phyloP scores from a whole-genome alignment of 441 rosid species.

The Adansonia rubrostipa region DNA sequence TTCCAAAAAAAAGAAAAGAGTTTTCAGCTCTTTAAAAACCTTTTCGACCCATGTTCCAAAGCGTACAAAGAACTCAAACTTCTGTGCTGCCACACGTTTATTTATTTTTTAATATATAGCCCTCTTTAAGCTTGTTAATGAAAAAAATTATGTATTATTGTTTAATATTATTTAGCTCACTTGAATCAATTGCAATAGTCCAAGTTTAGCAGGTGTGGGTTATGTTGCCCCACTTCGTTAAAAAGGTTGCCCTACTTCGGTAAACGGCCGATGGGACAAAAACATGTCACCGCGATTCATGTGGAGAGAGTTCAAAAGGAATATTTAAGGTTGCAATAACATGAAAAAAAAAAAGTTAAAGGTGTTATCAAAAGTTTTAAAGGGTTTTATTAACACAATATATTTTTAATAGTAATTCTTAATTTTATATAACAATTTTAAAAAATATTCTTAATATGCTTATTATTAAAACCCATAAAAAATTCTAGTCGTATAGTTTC shows the following conservation, averaged over 20 bases:
- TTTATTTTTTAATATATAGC: neutral
- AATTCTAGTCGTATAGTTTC: neutral
- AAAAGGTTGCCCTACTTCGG: neutral
- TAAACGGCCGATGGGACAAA: neutral
- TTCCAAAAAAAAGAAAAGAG: no score
- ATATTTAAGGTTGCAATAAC: neutral
- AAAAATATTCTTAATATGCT: neutral
- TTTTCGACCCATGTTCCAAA: slow-evolving; percentile 9
- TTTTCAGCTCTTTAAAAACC: neutral
- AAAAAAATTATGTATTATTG: neutral
- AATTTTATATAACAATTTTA: no score
- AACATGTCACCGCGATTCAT: neutral
- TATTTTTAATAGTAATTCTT: no score
- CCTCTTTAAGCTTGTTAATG: neutral
- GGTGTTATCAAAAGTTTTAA: neutral
- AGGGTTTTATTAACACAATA: no score
- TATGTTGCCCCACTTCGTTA: slow-evolving; percentile 4
- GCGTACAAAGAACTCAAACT: slow-evolving; percentile 9
- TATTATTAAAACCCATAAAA: neutral
- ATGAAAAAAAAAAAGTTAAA: neutral
- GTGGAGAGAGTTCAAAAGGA: neutral
- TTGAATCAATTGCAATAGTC: neutral
- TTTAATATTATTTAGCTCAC: neutral
- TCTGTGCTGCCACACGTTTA: neutral
- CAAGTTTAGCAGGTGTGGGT: neutral